phyloP scores from a whole-genome alignment of 2,329 filamentous ascomycete genomes.

The Juglanconis oblonga region DNA sequence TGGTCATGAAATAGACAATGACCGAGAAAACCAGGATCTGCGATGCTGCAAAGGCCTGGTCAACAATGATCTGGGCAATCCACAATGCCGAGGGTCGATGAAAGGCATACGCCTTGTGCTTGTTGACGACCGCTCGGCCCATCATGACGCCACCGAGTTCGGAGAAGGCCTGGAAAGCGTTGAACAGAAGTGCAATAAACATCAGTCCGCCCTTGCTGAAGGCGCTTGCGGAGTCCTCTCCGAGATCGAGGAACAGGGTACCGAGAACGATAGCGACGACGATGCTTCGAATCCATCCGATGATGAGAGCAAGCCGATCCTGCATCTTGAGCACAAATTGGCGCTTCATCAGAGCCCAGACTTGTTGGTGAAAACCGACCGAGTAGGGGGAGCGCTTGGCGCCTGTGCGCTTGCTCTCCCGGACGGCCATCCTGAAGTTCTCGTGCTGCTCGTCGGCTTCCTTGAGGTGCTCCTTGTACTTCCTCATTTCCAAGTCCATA shows the following conservation, averaged over 20 bases:
- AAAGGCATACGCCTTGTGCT: conserved; percentile 80
- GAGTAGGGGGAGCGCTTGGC: conserved; percentile 77
- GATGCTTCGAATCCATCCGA: conserved; percentile 68
- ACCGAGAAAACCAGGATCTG: conserved; percentile 72
- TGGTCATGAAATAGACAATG: conserved; percentile 78
- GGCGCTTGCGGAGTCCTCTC: conserved; percentile 63
- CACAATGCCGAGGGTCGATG: conserved; percentile 79
- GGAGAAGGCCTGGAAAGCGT: conserved; percentile 81
- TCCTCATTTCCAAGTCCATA: conserved; percentile 63
- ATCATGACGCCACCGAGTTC: conserved; percentile 75
- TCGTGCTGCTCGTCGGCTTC: conserved; percentile 66
- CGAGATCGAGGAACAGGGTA: conserved; percentile 73
- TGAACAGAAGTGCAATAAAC: conserved; percentile 78
- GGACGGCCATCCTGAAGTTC: conserved; percentile 73
- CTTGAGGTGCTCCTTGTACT: conserved; percentile 63
- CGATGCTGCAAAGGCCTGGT: conserved; percentile 67
- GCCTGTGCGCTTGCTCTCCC: conserved; percentile 73
- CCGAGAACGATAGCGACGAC: conserved; percentile 76
- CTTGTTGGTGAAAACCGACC: conserved; percentile 77
- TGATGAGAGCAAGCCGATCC: conserved; percentile 72
- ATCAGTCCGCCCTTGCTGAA: conserved; percentile 81
- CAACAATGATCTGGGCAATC: conserved; percentile 79
- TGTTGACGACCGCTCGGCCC: conserved; percentile 74
- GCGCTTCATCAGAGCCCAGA: conserved; percentile 79
- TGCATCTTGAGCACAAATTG: conserved; percentile 86